A percentile compares a stretch with the other conserved stretches of the same genome.
Conservation (phyloP, 2,329 filamentous ascomycete species). For the Dryadomyces quercus-mongolicae region DNA sequence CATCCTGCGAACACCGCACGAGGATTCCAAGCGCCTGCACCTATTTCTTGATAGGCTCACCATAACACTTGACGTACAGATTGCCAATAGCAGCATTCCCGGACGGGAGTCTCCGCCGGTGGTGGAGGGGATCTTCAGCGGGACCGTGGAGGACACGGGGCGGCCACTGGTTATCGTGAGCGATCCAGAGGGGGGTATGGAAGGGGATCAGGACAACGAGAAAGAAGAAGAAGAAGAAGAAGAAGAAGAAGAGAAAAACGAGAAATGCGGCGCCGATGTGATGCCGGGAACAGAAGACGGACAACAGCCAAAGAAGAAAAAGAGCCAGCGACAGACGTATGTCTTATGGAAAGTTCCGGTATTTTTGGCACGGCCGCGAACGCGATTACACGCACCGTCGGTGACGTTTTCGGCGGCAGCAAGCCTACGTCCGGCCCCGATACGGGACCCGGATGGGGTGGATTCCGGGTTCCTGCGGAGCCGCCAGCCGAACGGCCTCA, state of each 20-base stretch:
- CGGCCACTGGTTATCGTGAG: slow-evolving; percentile 39
- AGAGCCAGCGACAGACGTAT: slow-evolving; percentile 28
- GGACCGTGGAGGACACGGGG: slow-evolving; percentile 33
- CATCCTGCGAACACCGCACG: slow-evolving; percentile 51
- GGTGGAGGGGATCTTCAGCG: slow-evolving; percentile 49
- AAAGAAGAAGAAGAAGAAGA: slow-evolving; percentile 15
- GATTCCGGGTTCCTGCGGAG: slow-evolving; percentile 52
- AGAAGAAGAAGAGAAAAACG: slow-evolving; percentile 16
- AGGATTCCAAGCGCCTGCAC: slow-evolving; percentile 43
- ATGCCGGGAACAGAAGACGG: slow-evolving; percentile 6
- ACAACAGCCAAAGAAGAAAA: neutral
- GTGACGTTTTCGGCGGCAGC: slow-evolving; percentile 53
- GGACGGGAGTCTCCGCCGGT: slow-evolving; percentile 31
- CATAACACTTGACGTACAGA: slow-evolving; percentile 54
- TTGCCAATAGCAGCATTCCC: slow-evolving; percentile 41
- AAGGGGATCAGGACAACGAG: slow-evolving; percentile 7
- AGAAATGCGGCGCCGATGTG: slow-evolving; percentile 9
- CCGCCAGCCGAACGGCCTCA: slow-evolving; percentile 56
- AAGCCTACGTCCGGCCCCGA: slow-evolving; percentile 41
- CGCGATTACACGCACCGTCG: slow-evolving; percentile 53
- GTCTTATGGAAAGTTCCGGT: slow-evolving; percentile 49
- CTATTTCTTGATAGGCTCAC: slow-evolving; percentile 50
- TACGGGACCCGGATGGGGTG: neutral
- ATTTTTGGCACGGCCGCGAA: slow-evolving; percentile 45
- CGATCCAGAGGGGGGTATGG: slow-evolving; percentile 17